A percentile compares a stretch with the other conserved stretches of the same genome.
Conservation (phyloP, 2,329 filamentous ascomycete genomes). For the Xylariaceae sp. region DNA sequence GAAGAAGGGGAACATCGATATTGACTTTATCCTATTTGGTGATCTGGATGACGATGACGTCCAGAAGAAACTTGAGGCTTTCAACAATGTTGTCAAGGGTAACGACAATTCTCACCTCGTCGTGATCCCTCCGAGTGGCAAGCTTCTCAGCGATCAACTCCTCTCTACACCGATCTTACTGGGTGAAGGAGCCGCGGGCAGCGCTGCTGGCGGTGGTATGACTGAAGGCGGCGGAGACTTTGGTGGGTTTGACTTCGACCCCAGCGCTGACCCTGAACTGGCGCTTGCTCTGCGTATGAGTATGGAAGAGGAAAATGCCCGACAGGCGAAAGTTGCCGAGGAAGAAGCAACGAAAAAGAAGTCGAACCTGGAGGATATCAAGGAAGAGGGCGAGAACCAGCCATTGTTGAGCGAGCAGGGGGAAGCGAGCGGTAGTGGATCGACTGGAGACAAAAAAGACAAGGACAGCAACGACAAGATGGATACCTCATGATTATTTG, state of each 20-base stretch:
- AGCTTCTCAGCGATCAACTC: conserved; percentile 90
- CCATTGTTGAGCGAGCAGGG: conserved; percentile 69
- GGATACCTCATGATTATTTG: conserved; percentile 75
- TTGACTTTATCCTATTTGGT: conserved; percentile 95
- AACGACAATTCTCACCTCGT: conserved; percentile 91
- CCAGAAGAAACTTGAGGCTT: conserved; percentile 89
- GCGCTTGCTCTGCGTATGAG: conserved; percentile 95
- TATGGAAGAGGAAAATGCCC: conserved; percentile 96
- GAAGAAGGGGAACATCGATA: conserved; percentile 95
- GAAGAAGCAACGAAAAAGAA: conserved; percentile 76
- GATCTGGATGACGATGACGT: conserved; percentile 89
- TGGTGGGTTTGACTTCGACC: conserved; percentile 85
- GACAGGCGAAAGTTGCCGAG: conserved; percentile 84
- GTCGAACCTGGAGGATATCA: conserved; percentile 78
- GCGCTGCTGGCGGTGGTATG: conserved; percentile 59
- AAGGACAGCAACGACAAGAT: conserved; percentile 76
- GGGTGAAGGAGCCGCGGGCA: conserved; percentile 72
- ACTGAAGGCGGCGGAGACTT: conserved; percentile 71
- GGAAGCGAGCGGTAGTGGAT: conserved; percentile 66
- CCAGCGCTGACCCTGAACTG: conserved; percentile 88
- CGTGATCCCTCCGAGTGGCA: conserved; percentile 87
- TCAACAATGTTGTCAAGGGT: conserved; percentile 91
- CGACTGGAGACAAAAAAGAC: conserved; percentile 53
- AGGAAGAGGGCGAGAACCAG: conserved; percentile 76
- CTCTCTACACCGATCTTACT: conserved; percentile 88